A percentile compares a stretch with the other conserved stretches of the same genome.
Conservation (phyloP, 805 yeast genomes). For the Deakozyma indianensis region DNA sequence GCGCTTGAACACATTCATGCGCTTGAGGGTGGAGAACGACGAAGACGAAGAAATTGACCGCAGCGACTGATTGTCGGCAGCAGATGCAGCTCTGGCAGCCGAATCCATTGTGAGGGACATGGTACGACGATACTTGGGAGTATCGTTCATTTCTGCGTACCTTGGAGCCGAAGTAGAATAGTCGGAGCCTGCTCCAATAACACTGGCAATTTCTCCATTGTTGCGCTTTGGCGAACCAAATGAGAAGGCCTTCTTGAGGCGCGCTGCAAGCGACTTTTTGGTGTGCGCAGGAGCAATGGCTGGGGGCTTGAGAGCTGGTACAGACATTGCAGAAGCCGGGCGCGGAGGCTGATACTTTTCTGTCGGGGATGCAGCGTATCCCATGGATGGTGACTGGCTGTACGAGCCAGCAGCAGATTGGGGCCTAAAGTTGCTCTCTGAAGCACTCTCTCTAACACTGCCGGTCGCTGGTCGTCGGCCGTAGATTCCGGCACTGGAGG, state of each 20-base stretch:
- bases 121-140: neutral
- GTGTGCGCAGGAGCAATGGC: constrained; percentile 1
- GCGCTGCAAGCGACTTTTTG: constrained; percentile 6
- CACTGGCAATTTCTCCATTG: neutral
- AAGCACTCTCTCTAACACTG: too few relatives aligned
- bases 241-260: constrained; percentile 10
- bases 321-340: neutral
- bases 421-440: too few relatives aligned
- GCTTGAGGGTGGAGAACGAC: constrained; percentile 3
- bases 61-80: constrained; percentile 1
- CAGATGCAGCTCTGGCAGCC: neutral
- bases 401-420: too few relatives aligned
- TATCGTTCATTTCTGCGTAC: neutral
- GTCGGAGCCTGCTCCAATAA: neutral
- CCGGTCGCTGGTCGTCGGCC: too few relatives aligned
- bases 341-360: neutral
- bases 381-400: too few relatives aligned
- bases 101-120: neutral
- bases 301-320: constrained; percentile 2
- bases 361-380: too few relatives aligned
- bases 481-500: constrained; percentile 2
- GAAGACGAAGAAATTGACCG: constrained; percentile 1
- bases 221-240: constrained; percentile 6
- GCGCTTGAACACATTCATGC: constrained; percentile 5
- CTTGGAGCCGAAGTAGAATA: neutral